phyloP scores from a whole-genome alignment of 2,329 filamentous ascomycete species.

The Nannizzia gypsea region DNA sequence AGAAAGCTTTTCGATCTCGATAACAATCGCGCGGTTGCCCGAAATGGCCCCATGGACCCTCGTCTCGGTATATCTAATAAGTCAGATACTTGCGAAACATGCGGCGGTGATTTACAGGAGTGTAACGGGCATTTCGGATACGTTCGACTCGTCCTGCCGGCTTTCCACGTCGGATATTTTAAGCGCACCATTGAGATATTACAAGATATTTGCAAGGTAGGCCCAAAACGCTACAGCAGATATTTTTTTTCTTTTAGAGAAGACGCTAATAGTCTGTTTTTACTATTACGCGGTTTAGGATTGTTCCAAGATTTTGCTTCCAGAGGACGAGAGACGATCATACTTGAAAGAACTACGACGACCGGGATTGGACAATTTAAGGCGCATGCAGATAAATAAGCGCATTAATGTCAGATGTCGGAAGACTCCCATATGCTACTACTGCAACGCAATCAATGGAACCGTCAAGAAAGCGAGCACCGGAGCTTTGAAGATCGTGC shows the following conservation, averaged over 20 bases:
- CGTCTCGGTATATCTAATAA: conserved; percentile 86
- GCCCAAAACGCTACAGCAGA: conserved; percentile 2
- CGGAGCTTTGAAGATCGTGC: conserved; percentile 77
- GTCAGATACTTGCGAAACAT: conserved; percentile 65
- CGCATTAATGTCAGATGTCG: conserved; percentile 79
- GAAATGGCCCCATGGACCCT: conserved; percentile 75
- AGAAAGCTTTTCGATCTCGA: conserved; percentile 85
- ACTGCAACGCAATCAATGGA: conserved; percentile 74
- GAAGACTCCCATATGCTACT: conserved; percentile 70
- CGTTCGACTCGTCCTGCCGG: conserved; percentile 77
- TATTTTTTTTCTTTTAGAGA: neutral
- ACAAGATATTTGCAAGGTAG: conserved; percentile 83
- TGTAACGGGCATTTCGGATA: conserved; percentile 96
- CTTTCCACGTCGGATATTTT: conserved; percentile 92
- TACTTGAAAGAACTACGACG: conserved; percentile 72
- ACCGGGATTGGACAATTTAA: conserved; percentile 74
- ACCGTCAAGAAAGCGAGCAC: conserved; percentile 78
- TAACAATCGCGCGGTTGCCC: conserved; percentile 60
- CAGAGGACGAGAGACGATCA: conserved; percentile 62
- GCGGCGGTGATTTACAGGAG: conserved; percentile 63
- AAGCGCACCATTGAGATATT: conserved; percentile 85
- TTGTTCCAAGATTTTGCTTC: conserved; percentile 72
- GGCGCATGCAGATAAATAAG: conserved; percentile 72
- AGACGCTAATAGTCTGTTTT: conserved; percentile 2
- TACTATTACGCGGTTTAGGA: conserved; percentile 37